Evolutionary conservation across 148 eudicot genomes (phyloP), one percentile per base, ranked within the genome.

Genomic region (Talinum fruticosum): DNA sequence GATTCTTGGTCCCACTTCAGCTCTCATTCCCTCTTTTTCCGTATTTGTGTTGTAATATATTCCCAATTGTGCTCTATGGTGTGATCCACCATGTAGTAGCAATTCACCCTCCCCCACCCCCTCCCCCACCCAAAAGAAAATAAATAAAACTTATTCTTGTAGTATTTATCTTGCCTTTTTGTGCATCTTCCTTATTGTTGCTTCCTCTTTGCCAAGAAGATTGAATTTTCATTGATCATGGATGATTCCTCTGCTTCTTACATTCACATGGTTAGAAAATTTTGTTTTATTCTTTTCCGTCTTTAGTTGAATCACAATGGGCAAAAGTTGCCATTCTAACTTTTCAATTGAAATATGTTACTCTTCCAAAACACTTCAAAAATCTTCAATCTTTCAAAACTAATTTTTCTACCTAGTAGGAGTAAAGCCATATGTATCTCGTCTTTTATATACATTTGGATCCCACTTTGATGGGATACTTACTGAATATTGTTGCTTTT

Each of bases 231-330:
- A 38, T 28, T 16, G 69, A 44, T 73, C 83, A 93, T 93, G 97
- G 96, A 78, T 83, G 91, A 88, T 77, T 86, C 94, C 33, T 88
- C 95, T 76, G 84, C 97, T 67, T 91, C 97, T 28, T 93, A 91
- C 84, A 93, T 93, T 79, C 90, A 89, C 82, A 89, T 93, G 97
- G 97, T 92, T 79, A 53, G 84, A 35, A 16, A 69, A 26, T 6
- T 36, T 2, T 26, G 32, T 62, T 26, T 21, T 15, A 12, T 4
- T 73, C 19, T 3, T 54, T 34, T 71, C 18, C 8, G 13, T 71
- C 5, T 23, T n/a, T 59, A 59, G 13, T 59, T 59, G 6, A 10
- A 10, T n/a, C 6, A 16, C 18, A 59, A 5, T 24, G 10, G 12
- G 26, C 64, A 8, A 24, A 2, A 16, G 3, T 59, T 23, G n/a